These are phyloP conservation scores for Neurospora cerealis DNA, from an alignment of 495 filamentous ascomycete genomes.

Conservation along the genomic window DNA sequence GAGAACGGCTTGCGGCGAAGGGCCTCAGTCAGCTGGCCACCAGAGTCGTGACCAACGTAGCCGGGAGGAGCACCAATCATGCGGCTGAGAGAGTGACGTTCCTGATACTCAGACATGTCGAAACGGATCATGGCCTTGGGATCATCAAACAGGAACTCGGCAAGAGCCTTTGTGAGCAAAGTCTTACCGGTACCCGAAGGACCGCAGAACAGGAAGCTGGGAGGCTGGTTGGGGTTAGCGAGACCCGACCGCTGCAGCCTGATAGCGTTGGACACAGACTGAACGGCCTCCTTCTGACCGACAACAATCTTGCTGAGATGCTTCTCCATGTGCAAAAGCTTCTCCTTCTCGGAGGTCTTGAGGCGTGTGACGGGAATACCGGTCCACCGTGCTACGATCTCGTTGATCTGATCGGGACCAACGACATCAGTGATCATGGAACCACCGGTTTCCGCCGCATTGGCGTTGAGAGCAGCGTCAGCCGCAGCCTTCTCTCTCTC, in stretches of 20 bases:
- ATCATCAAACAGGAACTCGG: constrained; percentile 97
- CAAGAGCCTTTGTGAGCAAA: constrained; percentile 87
- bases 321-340: constrained; percentile 89
- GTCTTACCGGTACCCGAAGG: constrained; percentile 98
- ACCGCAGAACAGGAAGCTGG: constrained; percentile 96
- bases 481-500: constrained; percentile 69
- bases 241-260: constrained; percentile 89
- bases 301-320: constrained; percentile 73
- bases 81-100: constrained; percentile 87
- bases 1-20: constrained; percentile 93
- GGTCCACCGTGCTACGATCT: constrained; percentile 93
- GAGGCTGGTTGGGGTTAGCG: constrained; percentile 88
- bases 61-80: constrained; percentile 98
- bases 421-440: constrained; percentile 85
- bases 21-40: constrained; percentile 89
- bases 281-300: constrained; percentile 91
- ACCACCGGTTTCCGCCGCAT: constrained; percentile 46
- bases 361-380: constrained; percentile 92
- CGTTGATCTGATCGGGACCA: constrained; percentile 97
- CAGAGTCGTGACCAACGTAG: constrained; percentile 93
- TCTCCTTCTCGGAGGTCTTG: constrained; percentile 93
- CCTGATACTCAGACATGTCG: constrained; percentile 99
- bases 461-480: constrained; percentile 62
- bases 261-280: constrained; percentile 89
- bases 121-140: constrained; percentile 96